Base-by-base conservation (phyloP, 139 green algal genomes). In the Coelastrella sp. region DNA sequence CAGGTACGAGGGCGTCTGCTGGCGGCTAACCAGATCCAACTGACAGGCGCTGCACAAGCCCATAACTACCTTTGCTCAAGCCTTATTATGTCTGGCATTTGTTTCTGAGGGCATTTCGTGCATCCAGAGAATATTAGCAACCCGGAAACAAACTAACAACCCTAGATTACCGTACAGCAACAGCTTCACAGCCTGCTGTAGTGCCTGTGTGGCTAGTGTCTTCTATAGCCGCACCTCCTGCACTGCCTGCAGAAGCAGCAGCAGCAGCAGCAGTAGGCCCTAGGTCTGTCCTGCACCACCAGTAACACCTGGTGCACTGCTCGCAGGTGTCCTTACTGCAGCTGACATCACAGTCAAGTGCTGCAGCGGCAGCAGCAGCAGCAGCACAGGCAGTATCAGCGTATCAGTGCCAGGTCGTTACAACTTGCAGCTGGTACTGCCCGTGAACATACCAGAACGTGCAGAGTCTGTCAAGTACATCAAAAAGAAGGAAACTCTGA, bases 401-500 rank as follows among this genome's bases (percentile, higher is more conserved):
- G 20, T 85, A 3, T 47, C 19, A 47, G 79, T 85, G 17, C 79
- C 79, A 56, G 79, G 79, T 13, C 79, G 56, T 7, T 85, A 85
- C 79, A 23, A 23, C 4, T 57, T 85, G 79, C 79, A 57, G 58
- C 79, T 85, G 79, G 56, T 13, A 7, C 79, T 85, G 79, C 19
- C 60, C 4, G 17, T 85, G 57, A 85, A 61, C 19, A 85, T 85
- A 10, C 22, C 11, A 23, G 79, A 85, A 19, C 17, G 57, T 7
- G 79, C 79, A 57, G 79, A 85, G 19, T 57, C 57, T 73, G 79
- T 85, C 56, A 85, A 56, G 58, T 85, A 22, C 19, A 71, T 19
- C 57, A 85, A 71, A 19, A 85, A 85, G 79, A 85, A 85, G 79
- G 57, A 85, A 19, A 73, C 79, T 11, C 79, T 85, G 56, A 85